These are phyloP conservation scores for Calonectria multiphialidica DNA, from an alignment of 2,329 filamentous ascomycete genomes.

Conservation along the genomic window DNA sequence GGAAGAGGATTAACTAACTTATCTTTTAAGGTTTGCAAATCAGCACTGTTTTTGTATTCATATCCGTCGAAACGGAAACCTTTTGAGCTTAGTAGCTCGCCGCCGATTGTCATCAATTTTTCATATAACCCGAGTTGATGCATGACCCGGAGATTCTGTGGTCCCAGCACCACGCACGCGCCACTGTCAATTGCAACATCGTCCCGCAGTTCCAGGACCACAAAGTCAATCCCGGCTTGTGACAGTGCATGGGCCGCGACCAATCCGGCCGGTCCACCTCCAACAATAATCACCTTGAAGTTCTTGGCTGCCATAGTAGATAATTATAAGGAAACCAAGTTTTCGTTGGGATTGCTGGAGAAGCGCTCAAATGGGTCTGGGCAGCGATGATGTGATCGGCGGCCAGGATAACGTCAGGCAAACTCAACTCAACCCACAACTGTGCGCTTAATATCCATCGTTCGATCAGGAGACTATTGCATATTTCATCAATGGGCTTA, in stretches of 20 bases:
- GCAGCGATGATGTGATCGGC: not conserved
- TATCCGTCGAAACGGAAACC: not conserved
- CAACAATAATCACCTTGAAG: slow-evolving; percentile 43
- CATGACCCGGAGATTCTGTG: slow-evolving; percentile 21
- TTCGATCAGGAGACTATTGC: not conserved
- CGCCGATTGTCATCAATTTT: not conserved
- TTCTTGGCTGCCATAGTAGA: not conserved
- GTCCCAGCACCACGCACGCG: slow-evolving; percentile 17
- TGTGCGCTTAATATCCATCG: not conserved
- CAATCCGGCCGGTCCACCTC: slow-evolving; percentile 45
- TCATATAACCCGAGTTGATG: slow-evolving; percentile 24
- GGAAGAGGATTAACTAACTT: no score
- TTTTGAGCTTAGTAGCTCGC: not conserved
- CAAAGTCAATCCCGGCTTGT: slow-evolving; percentile 51
- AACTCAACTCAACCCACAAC: not conserved
- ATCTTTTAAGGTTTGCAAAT: not conserved
- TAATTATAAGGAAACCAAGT: not conserved
- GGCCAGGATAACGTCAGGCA: not conserved
- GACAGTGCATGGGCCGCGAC: slow-evolving; percentile 41
- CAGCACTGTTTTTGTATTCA: not conserved
- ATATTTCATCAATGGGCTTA: not conserved
- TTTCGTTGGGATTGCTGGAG: not conserved
- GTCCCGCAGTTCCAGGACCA: slow-evolving; percentile 50
- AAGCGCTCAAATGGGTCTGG: not conserved
- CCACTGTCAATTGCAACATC: slow-evolving; percentile 41